phyloP scores from a whole-genome alignment of 73 alveolate species.

The Symbiodinium pilosum region DNA sequence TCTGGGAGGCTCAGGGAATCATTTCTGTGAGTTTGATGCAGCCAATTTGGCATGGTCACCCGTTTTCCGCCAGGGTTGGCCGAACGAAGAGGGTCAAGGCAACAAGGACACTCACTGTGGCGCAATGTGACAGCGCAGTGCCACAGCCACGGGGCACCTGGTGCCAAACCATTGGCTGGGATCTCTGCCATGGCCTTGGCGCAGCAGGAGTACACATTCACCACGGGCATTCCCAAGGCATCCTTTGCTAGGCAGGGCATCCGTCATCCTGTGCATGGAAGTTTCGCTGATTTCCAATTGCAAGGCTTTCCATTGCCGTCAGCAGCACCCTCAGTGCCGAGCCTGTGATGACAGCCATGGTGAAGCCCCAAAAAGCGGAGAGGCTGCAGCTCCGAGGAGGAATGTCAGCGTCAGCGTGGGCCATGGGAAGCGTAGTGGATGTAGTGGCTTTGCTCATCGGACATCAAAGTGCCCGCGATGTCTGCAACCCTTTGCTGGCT shows the following conservation, averaged over 20 bases:
- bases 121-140: no score
- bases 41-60: no score
- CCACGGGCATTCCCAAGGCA: slow-evolving; percentile 49
- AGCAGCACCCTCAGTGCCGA: slow-evolving; percentile 26
- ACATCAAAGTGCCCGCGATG: no score
- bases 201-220: slow-evolving; percentile 74
- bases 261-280: not conserved
- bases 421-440: no score
- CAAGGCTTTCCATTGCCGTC: slow-evolving; percentile 79
- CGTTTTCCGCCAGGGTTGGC: slow-evolving; percentile 39
- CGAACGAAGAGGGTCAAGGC: slow-evolving; percentile 75
- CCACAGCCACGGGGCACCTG: no score
- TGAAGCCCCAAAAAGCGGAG: not conserved
- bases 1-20: not conserved
- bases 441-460: no score
- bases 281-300: not conserved
- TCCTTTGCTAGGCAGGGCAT: slow-evolving; percentile 40
- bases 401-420: slow-evolving; percentile 32
- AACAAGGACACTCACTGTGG: no score
- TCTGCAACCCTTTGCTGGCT: no score
- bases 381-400: slow-evolving; percentile 80
- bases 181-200: no score
- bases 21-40: no score
- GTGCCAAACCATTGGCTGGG: no score
- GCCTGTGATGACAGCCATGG: not conserved